Base-by-base conservation (phyloP, 805 yeast species). In the Nakazawaea laoshanensis region DNA sequence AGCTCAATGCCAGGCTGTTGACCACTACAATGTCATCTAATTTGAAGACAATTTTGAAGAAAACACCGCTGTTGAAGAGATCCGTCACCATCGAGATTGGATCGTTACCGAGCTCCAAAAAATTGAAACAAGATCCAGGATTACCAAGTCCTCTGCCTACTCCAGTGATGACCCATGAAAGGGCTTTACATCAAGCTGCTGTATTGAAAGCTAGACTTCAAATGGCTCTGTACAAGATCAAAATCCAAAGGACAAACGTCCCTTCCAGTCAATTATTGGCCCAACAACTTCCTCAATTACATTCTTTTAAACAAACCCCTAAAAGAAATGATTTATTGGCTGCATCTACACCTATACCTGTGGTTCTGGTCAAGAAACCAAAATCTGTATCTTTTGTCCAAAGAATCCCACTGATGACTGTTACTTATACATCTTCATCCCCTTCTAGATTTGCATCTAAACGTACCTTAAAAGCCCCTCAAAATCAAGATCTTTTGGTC, bases 151-250 rank as follows among this genome's bases (percentile, higher is more conserved):
- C 38, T 7, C n/a, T 30, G 21, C 16, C 31, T n/a, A 37, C 35
- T 19, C 36, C 40, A 19, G 32, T 21, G 19, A 25, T 31, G 22
- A 27, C 20, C 21, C 7, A 36, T 44, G 52, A 43, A 50, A 39
- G 34, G 41, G 39, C 42, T 39, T 39, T 45, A 41, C 38, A 33
- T 25, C 39, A 59, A 22, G 69, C 67, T 5, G 48, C 65, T 30
- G 58, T 56, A 42, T 55, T 72, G 38, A 63, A 65, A 42, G 51
- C 64, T 37, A 61, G 74, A 41, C 50, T 72, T 16, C 66, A 67
- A 42, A 45, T 70, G 30, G 78, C 78, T 2, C 67, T 67, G 43
- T 71, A 62, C 48, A 72, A 70, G 44, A 62, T 64, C 27, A 58
- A 59, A 35, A 25, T 24, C 17, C 32, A 29, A 11, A 24, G 29